phyloP scores from a whole-genome alignment of 768 basidiomycete species.

The Dioszegia hungarica region DNA sequence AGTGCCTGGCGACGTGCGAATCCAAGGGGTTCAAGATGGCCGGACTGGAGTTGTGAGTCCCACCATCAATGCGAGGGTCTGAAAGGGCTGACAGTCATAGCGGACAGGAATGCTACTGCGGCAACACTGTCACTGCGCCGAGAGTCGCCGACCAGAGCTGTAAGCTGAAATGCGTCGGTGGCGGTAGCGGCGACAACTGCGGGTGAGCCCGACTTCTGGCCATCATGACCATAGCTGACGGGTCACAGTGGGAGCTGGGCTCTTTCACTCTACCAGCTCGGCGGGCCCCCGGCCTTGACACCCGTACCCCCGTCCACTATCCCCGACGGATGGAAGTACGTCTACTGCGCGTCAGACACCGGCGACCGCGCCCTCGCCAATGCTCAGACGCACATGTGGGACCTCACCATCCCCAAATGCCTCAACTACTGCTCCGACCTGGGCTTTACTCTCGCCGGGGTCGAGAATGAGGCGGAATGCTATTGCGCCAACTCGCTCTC shows the following conservation, averaged over 20 bases:
- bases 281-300: constrained; percentile 3
- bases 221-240: constrained; percentile 18
- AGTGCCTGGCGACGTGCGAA: background rate
- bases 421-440: background rate
- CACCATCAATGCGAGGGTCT: background rate
- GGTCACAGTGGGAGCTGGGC: constrained; percentile 21
- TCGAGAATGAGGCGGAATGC: background rate
- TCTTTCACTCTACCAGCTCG: constrained; percentile 9
- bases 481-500: constrained; percentile 1
- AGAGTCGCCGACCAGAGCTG: constrained; percentile 9
- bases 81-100: background rate
- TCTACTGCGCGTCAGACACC: background rate
- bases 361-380: background rate
- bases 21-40: constrained; percentile 1
- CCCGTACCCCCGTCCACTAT: background rate
- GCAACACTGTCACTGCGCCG: constrained; percentile 7
- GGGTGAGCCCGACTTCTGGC: too few species aligned
- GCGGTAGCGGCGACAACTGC: background rate
- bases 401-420: constrained; percentile 1
- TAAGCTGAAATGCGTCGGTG: constrained; percentile 12
- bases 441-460: constrained; percentile 1
- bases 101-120: constrained; percentile 20
- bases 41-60: constrained; percentile 24
- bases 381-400: background rate
- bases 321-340: background rate